Evolutionary conservation across 805 yeast species (phyloP).

Genomic region (Cyberlindnera japonica): DNA sequence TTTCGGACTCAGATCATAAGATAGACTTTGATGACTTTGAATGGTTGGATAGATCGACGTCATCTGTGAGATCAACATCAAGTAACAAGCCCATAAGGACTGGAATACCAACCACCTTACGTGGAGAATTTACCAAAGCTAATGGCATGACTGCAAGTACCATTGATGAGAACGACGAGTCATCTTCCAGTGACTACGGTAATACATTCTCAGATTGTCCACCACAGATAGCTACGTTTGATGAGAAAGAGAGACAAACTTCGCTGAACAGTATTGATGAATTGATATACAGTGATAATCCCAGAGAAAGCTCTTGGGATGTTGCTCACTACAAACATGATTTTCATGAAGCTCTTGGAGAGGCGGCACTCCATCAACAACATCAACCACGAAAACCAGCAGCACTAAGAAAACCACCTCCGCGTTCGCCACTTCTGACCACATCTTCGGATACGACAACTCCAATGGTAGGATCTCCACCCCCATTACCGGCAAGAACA

Average conservation of each 20-base stretch:
- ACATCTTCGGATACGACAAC: background rate
- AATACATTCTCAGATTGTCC: background rate
- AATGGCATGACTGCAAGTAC: constrained; percentile 2
- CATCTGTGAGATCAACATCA: constrained; percentile 4
- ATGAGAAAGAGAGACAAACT: background rate
- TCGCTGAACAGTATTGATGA: constrained; percentile 2
- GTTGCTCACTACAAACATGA: no score
- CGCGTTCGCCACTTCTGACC: constrained; percentile 18
- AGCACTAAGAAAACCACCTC: constrained; percentile 25
- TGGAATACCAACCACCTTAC: background rate
- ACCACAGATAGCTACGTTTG: constrained; percentile 4
- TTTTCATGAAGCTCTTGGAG: no score
- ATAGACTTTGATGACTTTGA: constrained; percentile 7
- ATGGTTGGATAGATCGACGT: constrained; percentile 8
- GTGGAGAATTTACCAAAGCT: constrained; percentile 2
- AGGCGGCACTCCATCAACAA: background rate
- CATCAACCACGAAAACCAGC: background rate
- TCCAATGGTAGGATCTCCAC: background rate
- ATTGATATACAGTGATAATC: background rate
- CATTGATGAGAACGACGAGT: constrained; percentile 8
- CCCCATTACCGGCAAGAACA: constrained; percentile 1
- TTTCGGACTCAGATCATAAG: constrained; percentile 6
- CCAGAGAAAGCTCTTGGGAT: no score
- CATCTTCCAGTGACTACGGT: constrained; percentile 2
- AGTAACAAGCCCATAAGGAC: background rate